Conservation (phyloP, 495 filamentous ascomycete genomes). For the Neurospora sp. region DNA sequence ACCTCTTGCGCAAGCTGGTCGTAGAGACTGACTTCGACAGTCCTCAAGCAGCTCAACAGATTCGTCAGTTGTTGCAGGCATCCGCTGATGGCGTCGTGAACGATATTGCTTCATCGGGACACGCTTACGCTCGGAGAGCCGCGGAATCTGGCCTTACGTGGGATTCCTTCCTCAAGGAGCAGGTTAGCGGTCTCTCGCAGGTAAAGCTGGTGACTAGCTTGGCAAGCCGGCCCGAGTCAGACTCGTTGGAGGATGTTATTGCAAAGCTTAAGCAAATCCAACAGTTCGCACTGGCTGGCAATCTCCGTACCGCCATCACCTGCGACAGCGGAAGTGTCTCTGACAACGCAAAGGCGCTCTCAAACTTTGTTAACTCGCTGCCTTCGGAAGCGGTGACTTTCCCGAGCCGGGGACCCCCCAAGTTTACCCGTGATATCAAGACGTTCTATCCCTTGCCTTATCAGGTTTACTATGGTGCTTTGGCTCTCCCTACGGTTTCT, state of each 20-base stretch:
- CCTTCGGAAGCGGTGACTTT: conserved; percentile 33
- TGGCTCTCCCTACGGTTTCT: conserved; percentile 72
- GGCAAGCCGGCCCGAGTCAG: conserved; percentile 42
- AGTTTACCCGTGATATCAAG: conserved; percentile 42
- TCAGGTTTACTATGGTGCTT: conserved; percentile 87
- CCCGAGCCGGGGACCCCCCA: conserved; percentile 19
- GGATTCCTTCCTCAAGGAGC: conserved; percentile 60
- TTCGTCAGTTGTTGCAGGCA: conserved; percentile 74
- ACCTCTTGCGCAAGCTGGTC: conserved; percentile 68
- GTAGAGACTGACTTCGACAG: conserved; percentile 83
- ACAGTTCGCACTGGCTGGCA: conserved; percentile 54
- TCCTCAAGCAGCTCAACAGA: conserved; percentile 66
- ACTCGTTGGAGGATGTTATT: conserved; percentile 65
- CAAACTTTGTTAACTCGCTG: conserved; percentile 57
- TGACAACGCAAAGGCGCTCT: conserved; percentile 62
- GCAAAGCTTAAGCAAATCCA: conserved; percentile 83
- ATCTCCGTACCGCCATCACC: conserved; percentile 72
- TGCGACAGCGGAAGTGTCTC: conserved; percentile 62
- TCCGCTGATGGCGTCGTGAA: conserved; percentile 87
- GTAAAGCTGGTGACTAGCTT: conserved; percentile 69
- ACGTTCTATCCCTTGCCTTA: conserved; percentile 92
- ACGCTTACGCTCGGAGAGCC: conserved; percentile 71
- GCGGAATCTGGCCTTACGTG: conserved; percentile 71
- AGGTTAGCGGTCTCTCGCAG: conserved; percentile 77
- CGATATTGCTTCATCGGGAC: conserved; percentile 76